Evolutionary conservation across 73 alveolate species (phyloP), one percentile per base, ranked within the genome.

Genomic region (Symbiodinium pilosum): DNA sequence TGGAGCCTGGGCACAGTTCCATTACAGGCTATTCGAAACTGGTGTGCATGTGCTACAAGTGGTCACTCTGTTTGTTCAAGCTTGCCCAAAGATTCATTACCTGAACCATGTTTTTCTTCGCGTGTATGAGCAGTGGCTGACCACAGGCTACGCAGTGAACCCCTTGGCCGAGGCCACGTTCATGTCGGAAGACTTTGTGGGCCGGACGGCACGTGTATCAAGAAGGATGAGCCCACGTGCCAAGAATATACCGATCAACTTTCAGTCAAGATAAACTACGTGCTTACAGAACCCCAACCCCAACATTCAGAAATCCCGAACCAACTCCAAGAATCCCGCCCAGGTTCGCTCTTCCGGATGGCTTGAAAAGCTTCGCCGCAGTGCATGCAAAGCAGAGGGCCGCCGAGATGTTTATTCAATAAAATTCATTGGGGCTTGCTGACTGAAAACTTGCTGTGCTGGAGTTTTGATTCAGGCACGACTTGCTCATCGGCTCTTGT

Each of bases 121-220:
- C 0, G 2, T 34, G 40, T 44, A 43, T 18, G 28, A 47, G 8
- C 40, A 47, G 41, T 36, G 4, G 20, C 21, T 5, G 9, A 16
- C 21, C 0, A n/a, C 36, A 40, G 24, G 21, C 0, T 2, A 3
- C 42, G 34, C 51, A 2, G 52, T 34, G 43, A 54, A 52, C 59
- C 59, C 59, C 8, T 26, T 86, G 59, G 84, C 84, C 6, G 94
- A 86, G 30, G 38, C 94, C 14, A 86, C 94, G 0, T 89, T 64
- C 28, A 89, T 89, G 95, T 64, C 86, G 38, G 95, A 89, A 38
- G 95, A 89, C 41, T 89, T 89, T 30, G 34, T 89, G 3, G 95
- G 95, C 12, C 86, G 36, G 0, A 32, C 71, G 8, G 95, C 95
- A 4, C 43, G 95, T 2, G 39, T 89, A 7, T 59, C 87, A 6